A percentile compares a stretch with the other conserved stretches of the same genome.
These are phyloP conservation scores for Brassica balearica DNA, from an alignment of 441 rosid species.

Conservation along the genomic window DNA sequence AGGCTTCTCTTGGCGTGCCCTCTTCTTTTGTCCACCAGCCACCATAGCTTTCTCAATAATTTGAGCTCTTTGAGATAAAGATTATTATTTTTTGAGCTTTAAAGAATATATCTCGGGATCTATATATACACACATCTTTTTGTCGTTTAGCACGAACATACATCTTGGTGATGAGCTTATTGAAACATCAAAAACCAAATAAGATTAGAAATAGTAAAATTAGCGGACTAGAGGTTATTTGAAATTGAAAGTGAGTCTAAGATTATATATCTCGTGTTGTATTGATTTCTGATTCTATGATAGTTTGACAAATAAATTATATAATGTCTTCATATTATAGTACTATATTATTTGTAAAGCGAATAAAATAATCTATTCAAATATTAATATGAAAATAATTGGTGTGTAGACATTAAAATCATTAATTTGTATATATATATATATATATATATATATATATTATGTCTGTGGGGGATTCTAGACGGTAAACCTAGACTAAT, in stretches of 20 bases:
- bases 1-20: slow-evolving; percentile 55
- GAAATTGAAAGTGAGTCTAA: not conserved
- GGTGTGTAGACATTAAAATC: too few relatives aligned
- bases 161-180: slow-evolving; percentile 25
- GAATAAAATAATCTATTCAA: too few relatives aligned
- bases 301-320: not conserved
- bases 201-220: slow-evolving; percentile 10
- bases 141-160: slow-evolving; percentile 33
- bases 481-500: too few relatives aligned
- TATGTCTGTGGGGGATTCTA: too few relatives aligned
- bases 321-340: not conserved
- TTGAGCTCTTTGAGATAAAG: slow-evolving; percentile 15
- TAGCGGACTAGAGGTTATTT: not conserved
- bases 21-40: slow-evolving; percentile 57
- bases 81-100: slow-evolving; percentile 14
- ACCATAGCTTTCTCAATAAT: slow-evolving; percentile 42
- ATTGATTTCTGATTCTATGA: not conserved
- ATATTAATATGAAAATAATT: too few relatives aligned
- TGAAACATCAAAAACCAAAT: slow-evolving; percentile 12
- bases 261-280: not conserved
- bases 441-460: too few relatives aligned
- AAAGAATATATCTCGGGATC: slow-evolving; percentile 28
- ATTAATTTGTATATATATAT: too few relatives aligned
- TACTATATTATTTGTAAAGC: too few relatives aligned
- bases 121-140: slow-evolving; percentile 28